Evolutionary conservation across 768 basidiomycete species (phyloP), one percentile per base, ranked within the genome.

Genomic region (Pilatotrama ljubarskyi): DNA sequence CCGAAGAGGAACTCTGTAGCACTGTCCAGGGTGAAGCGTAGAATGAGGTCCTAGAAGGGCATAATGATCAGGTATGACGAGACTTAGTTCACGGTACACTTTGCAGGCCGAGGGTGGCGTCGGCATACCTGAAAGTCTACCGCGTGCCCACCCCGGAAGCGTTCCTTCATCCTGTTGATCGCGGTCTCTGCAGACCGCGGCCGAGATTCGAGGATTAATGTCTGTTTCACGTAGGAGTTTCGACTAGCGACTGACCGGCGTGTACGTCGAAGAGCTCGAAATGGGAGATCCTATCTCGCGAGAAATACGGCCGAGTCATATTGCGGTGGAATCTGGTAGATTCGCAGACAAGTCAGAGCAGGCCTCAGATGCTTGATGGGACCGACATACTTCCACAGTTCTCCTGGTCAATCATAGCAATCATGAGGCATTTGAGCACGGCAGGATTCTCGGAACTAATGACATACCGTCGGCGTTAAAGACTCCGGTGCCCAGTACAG

Each of bases 1-100:
- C 79, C 82, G 55, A 83, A 83, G 44, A 84, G 70, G 61, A 82
- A 84, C 55, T 82, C 79, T 2, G 82, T 77, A 0, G 84, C 83
- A 5, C 82, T 74, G 67, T 84, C 82, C 35, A 84, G 74, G 0
- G 82, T 80, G 60, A 83, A 80, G 42, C 80, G 76, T 1, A 74
- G 73, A 18, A 82, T 66, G 9, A 77, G 60, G 54, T 84, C 81
- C 72, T 83, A 63, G 37, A 66, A 15, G 36, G 10, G 29, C n/a
- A 38, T 11, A 8, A 32, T 32, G 29, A 32, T 32, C 29, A n/a
- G n/a, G n/a, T 32, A 4, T 5, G 29, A 4, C 14, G 20, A 8
- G 29, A 24, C 42, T 18, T 35, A 5, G 13, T 17, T 25, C 5
- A 25, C 9, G n/a, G n/a, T n/a, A 36, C 9, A 14, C 14, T 11